These are phyloP conservation scores for Ilyonectria mors-panacis DNA, from an alignment of 2,329 filamentous ascomycete species.

Conservation along the genomic window DNA sequence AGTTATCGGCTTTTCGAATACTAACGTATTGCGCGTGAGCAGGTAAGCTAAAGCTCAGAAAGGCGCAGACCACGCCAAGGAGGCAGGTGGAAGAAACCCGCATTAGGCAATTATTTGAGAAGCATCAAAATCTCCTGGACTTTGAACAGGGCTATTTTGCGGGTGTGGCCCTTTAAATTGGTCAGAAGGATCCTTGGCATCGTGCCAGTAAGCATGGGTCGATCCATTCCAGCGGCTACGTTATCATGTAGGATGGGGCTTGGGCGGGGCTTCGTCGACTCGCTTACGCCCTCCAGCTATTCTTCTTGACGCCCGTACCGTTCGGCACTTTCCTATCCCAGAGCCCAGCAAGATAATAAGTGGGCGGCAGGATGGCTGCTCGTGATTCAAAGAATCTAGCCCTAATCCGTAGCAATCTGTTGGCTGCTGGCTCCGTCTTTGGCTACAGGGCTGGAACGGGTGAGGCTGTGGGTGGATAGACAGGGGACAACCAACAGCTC, in stretches of 20 bases:
- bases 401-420: too few relatives aligned
- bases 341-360: too few relatives aligned
- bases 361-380: too few relatives aligned
- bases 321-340: too few relatives aligned
- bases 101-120: not conserved
- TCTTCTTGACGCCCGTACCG: too few relatives aligned
- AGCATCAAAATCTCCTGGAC: not conserved
- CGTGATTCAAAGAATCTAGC: too few relatives aligned
- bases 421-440: too few relatives aligned
- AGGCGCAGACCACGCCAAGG: not conserved
- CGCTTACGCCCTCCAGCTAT: not conserved
- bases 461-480: too few relatives aligned
- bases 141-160: not conserved
- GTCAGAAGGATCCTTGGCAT: not conserved
- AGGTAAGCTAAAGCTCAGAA: not conserved
- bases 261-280: not conserved
- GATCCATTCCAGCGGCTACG: not conserved
- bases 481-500: too few relatives aligned
- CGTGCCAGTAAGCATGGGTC: not conserved
- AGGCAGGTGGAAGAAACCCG: not conserved
- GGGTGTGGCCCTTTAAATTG: not conserved
- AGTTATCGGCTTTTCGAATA: not conserved
- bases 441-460: too few relatives aligned
- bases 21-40: not conserved
- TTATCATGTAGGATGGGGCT: not conserved